Percentiles rank a stretch among this genome's conserved stretches.
Evolutionary conservation across 495 filamentous ascomycete genomes (phyloP).

Genomic region (Aspergillus sparsus): DNA sequence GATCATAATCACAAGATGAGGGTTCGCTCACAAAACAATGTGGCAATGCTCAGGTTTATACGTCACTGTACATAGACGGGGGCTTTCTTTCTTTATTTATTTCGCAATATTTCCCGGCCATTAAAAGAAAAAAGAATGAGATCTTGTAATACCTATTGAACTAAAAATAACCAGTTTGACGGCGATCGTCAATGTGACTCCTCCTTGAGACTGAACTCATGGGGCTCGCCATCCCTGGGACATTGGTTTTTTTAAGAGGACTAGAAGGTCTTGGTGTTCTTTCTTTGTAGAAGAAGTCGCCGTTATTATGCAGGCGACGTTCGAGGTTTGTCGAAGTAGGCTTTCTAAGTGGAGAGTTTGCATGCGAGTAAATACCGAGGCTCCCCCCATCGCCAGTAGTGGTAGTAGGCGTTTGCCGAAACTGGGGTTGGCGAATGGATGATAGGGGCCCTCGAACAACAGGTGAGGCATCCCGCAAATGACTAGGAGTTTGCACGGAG

Average conservation of each 20-base stretch:
- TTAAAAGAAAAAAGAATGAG: background rate
- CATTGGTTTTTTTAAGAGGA: constrained; percentile 45
- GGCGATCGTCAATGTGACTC: constrained; percentile 31
- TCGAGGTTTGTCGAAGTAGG: constrained; percentile 49
- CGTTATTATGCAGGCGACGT: constrained; percentile 37
- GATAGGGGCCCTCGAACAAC: constrained; percentile 44
- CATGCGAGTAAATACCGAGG: constrained; percentile 75
- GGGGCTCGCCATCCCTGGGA: constrained; percentile 36
- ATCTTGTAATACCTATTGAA: constrained; percentile 10
- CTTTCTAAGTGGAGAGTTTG: constrained; percentile 79
- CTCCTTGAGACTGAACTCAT: constrained; percentile 33
- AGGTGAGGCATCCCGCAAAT: constrained; percentile 55
- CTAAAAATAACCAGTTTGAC: constrained; percentile 45
- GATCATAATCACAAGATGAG: constrained; percentile 10
- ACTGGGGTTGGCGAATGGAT: constrained; percentile 60
- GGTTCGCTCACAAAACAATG: background rate
- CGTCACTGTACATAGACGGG: constrained; percentile 10
- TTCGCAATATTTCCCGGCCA: constrained; percentile 1
- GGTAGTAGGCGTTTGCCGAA: constrained; percentile 41
- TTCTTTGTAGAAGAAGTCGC: constrained; percentile 45
- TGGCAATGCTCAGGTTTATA: constrained; percentile 6
- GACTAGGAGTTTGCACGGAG: constrained; percentile 45
- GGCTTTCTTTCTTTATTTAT: background rate
- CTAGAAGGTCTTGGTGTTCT: constrained; percentile 42
- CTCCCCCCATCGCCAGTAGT: constrained; percentile 69